Conservation (phyloP, 805 yeast genomes). For the Candida mattraensis region DNA sequence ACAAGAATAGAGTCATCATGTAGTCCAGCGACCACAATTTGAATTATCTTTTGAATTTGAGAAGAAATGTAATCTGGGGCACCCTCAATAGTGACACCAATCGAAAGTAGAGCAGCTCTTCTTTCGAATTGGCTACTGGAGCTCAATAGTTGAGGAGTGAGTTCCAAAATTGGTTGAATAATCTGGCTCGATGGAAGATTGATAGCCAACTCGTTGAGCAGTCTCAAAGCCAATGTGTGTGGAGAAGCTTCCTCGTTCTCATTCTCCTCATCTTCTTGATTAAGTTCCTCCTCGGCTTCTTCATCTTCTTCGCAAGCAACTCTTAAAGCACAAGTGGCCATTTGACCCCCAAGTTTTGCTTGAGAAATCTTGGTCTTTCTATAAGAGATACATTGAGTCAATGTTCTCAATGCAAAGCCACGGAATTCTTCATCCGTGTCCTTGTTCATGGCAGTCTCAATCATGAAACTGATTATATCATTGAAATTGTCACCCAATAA, state of each 20-base stretch:
- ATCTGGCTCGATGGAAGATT: conserved; percentile 94
- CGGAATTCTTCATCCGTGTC: conserved; percentile 78
- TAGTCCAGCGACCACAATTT: conserved; percentile 72
- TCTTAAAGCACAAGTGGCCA: conserved; percentile 70
- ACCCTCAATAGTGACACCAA: conserved; percentile 84
- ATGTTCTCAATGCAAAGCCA: conserved; percentile 78
- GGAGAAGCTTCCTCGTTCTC: conserved; percentile 92
- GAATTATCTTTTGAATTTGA: conserved; percentile 71
- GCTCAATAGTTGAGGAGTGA: conserved; percentile 54
- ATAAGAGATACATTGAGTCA: conserved; percentile 73
- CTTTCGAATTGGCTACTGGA: conserved; percentile 73
- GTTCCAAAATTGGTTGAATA: conserved; percentile 72
- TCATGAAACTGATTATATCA: conserved; percentile 67
- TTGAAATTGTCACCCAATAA: conserved; percentile 74
- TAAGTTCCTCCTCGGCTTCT: conserved; percentile 71
- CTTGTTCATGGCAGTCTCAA: conserved; percentile 69
- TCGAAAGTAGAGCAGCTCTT: conserved; percentile 80
- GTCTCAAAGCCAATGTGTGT: conserved; percentile 71
- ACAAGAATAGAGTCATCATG: conserved; percentile 75
- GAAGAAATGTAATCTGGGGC: conserved; percentile 89
- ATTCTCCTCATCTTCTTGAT: conserved; percentile 82
- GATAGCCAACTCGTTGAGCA: conserved; percentile 73
- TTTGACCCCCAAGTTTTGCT: conserved; percentile 79
- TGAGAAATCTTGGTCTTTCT: conserved; percentile 78
- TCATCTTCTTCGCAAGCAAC: conserved; percentile 81